phyloP scores from a whole-genome alignment of 371 early-diverging fungal species.

The Mortierella sp. region DNA sequence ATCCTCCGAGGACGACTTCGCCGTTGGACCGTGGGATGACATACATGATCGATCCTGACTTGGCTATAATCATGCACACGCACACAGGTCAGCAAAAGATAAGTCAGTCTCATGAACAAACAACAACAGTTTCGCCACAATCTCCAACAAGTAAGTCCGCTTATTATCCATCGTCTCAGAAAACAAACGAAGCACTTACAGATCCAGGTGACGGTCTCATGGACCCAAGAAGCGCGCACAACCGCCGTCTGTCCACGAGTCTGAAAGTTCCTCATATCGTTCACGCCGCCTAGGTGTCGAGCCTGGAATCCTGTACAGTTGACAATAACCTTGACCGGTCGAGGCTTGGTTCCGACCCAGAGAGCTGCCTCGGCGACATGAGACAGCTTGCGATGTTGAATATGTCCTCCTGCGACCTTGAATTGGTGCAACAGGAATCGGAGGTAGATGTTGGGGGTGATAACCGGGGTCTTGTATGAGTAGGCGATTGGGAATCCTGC shows the following conservation, averaged over 20 bases:
- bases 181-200: constrained; percentile 23
- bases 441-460: constrained; percentile 69
- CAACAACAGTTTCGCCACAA: not conserved
- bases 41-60: constrained; percentile 68
- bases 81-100: not conserved
- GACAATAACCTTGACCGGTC: constrained; percentile 68
- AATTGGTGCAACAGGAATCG: constrained; percentile 72
- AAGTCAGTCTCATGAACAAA: not conserved
- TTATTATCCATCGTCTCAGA: not conserved
- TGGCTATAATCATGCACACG: constrained; percentile 22
- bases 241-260: constrained; percentile 83
- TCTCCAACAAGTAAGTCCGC: not conserved
- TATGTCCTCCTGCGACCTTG: constrained; percentile 65
- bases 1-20: constrained; percentile 83
- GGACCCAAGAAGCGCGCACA: constrained; percentile 73
- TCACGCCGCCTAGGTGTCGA: constrained; percentile 74
- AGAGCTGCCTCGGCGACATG: constrained; percentile 67
- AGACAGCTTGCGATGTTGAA: constrained; percentile 58
- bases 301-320: constrained; percentile 85
- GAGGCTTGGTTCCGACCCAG: constrained; percentile 40
- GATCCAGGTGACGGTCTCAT: constrained; percentile 64
- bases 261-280: constrained; percentile 74
- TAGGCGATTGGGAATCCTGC: constrained; percentile 46
- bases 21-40: constrained; percentile 86
- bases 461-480: constrained; percentile 51